Evolutionary conservation across 2,329 filamentous ascomycete species (phyloP), one percentile per base, ranked within the genome.

Genomic region (Scytalidium sp.): DNA sequence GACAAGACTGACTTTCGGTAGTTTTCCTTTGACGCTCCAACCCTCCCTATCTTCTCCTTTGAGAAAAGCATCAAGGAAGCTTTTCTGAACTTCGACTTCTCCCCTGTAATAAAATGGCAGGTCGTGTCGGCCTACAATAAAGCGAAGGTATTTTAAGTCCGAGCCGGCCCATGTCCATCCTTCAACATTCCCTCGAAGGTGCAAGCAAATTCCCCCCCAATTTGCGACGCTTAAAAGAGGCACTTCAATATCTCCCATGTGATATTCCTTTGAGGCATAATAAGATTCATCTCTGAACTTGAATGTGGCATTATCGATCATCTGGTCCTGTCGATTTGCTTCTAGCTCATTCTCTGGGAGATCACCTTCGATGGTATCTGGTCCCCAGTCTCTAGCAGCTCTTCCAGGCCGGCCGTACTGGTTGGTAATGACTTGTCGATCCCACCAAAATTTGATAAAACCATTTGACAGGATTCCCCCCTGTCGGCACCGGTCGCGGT

Each of bases 51-150:
- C 85, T 0, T 87, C 75, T 2, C 74, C 80, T 57, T 87, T 87
- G 39, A 88, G 72, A 60, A 88, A 89, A 0, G 84, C 84, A 50
- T 87, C 82, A 0, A 88, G 68, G 62, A 89, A 88, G 57, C 78
- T 81, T 32, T 71, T 73, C 59, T 88, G 85, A 0, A 88, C 56
- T 51, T 84, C 80, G 0, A 85, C 83, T 51, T 87, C 81, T 47
- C 87, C 81, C 1, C 75, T 65, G 59, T 87, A 86, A 67, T 87
- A 88, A 62, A 88, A 88, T 0, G 84, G 84, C 2, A 88, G 70
- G 55, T 88, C 85, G 53, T 88, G 85, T 0, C 85, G 75, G 2
- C 85, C 84, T 0, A 79, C 82, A 60, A 87, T 83, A 61, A 87
- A 80, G 6, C 84, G 78, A 1, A 88, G 71, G 55, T 83, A 88